These are phyloP conservation scores for Metschnikowia chrysomelidarum DNA, from an alignment of 805 yeast species.

Conservation along the genomic window DNA sequence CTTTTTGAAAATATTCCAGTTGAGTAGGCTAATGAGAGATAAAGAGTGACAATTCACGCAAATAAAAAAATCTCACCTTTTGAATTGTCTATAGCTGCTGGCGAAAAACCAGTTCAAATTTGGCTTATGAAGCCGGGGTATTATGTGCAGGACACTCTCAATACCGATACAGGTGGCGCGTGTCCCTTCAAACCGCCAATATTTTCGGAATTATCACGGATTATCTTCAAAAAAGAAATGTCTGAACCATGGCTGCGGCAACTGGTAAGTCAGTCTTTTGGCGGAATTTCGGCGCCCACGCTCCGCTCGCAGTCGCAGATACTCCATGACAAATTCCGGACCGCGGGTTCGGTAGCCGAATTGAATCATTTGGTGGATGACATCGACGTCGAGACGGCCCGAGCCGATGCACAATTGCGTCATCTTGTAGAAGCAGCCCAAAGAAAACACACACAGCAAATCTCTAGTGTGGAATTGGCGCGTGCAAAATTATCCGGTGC, in stretches of 20 bases:
- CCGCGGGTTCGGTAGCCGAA: slow-evolving; percentile 30
- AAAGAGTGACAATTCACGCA: too few relatives aligned
- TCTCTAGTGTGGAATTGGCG: slow-evolving; percentile 53
- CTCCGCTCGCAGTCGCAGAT: slow-evolving; percentile 9
- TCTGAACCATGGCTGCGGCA: slow-evolving; percentile 1
- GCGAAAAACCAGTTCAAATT: too few relatives aligned
- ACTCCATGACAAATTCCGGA: slow-evolving; percentile 15
- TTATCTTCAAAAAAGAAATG: background rate
- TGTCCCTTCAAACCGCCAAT: too few relatives aligned
- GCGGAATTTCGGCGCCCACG: slow-evolving; percentile 10
- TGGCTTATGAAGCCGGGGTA: too few relatives aligned
- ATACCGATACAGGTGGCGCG: too few relatives aligned
- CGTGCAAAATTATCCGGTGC: slow-evolving; percentile 65
- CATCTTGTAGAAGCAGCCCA: slow-evolving; percentile 25
- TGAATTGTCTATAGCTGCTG: too few relatives aligned
- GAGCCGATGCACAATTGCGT: slow-evolving; percentile 27
- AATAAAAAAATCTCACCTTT: too few relatives aligned
- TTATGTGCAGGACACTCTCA: too few relatives aligned
- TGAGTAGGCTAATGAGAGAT: too few relatives aligned
- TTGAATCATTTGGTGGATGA: slow-evolving; percentile 24
- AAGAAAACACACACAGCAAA: slow-evolving; percentile 34
- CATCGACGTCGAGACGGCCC: slow-evolving; percentile 27
- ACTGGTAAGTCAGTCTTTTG: slow-evolving; percentile 14
- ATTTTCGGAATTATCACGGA: background rate
- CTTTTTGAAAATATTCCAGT: too few relatives aligned